phyloP scores from a whole-genome alignment of 805 yeast genomes.

The Candida pseudoglaebosa region DNA sequence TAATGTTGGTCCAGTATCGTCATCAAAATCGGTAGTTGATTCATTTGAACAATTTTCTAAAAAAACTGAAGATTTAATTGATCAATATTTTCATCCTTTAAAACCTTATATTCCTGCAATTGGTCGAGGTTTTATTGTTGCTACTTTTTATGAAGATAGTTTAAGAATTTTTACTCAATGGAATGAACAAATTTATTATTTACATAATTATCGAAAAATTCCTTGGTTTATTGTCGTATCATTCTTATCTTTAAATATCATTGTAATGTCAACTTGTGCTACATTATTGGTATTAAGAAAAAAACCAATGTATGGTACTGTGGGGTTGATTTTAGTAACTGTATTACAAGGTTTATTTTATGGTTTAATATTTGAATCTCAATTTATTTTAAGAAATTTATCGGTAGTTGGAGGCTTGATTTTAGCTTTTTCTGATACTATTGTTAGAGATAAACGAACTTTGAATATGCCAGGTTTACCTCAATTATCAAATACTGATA shows the following conservation, averaged over 20 bases:
- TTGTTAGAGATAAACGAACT: constrained; percentile 69
- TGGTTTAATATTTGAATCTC: constrained; percentile 77
- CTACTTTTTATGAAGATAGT: constrained; percentile 90
- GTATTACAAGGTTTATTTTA: constrained; percentile 81
- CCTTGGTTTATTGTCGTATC: constrained; percentile 74
- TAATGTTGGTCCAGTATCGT: constrained; percentile 27
- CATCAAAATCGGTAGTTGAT: constrained; percentile 25
- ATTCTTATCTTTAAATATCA: constrained; percentile 61
- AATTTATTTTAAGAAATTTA: constrained; percentile 80
- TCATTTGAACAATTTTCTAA: constrained; percentile 50
- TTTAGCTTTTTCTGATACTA: constrained; percentile 80
- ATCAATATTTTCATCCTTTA: constrained; percentile 47
- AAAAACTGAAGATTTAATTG: constrained; percentile 50
- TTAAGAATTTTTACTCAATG: constrained; percentile 81
- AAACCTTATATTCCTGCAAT: constrained; percentile 80
- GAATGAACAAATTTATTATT: constrained; percentile 83
- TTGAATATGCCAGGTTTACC: constrained; percentile 73
- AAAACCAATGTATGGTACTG: constrained; percentile 66
- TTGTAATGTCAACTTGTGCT: constrained; percentile 71
- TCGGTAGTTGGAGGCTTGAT: constrained; percentile 90
- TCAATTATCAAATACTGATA: constrained; percentile 65
- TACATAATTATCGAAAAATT: constrained; percentile 72
- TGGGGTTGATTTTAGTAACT: constrained; percentile 65
- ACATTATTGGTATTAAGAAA: constrained; percentile 66
- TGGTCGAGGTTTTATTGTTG: constrained; percentile 87